Evolutionary conservation across 768 basidiomycete species (phyloP), one percentile per base, ranked within the genome.

Genomic region (Boletus sensibilis): DNA sequence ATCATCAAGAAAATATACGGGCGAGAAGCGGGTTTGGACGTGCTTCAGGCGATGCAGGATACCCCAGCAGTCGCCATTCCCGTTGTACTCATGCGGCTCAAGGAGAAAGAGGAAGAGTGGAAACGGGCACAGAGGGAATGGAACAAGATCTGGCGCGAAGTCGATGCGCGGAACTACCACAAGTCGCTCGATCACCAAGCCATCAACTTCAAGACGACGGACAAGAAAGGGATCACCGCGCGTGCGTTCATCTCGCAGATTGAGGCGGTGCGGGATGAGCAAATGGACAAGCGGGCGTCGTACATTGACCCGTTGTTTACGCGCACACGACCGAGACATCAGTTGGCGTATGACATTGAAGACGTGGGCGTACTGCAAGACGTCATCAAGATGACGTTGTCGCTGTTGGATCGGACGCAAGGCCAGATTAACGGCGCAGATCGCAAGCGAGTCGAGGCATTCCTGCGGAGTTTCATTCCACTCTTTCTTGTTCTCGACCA

Each of bases 91-190:
- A 76, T 81, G 45, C 84, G 97, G 7, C 75, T 99, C 56, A 97
- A 97, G 75, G 88, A 90, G 72, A 98, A 98, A 75, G 96, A 98
- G 68, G 94, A 94, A 58, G 96, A 98, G 69, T 99, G 97, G 97
- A 97, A 94, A 74, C 82, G 94, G 21, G 96, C 94, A 18, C 94
- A 97, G 70, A 74, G 94, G 50, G 97, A 97, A 74, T 99, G 97
- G 97, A 98, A 98, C 75, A 92, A 96, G 71, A 90, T 98, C 50
- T 99, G 97, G 97, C 78, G 95, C 49, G 96, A 97, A 74, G 92
- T 96, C 29, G 93, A 98, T 64, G 91, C 92, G 27, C 81, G 91
- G 64, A 98, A 98, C 74, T 98, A 91, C 68, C 82, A 86, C 74
- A 94, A 94, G 78, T 88, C 90, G 50, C 80, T 98, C 64, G 96